Evolutionary conservation across 1,284 basidiomycete species (phyloP).

Genomic region (Malassezia slooffiae): DNA sequence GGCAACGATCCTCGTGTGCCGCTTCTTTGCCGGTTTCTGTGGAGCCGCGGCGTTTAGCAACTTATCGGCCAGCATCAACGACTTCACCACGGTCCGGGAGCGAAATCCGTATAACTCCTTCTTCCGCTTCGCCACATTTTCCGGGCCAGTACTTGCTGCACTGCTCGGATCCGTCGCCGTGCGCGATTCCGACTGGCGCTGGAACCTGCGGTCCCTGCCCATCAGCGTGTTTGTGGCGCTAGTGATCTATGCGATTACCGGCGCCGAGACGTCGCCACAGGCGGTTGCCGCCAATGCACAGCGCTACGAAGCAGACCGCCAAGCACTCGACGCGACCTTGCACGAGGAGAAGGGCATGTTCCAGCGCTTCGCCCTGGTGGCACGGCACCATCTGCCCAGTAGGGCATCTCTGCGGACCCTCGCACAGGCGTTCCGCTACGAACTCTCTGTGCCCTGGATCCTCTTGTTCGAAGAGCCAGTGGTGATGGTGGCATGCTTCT

Average conservation of each 20-base stretch:
- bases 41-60: slow-evolving; percentile 12
- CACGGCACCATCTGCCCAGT: background rate
- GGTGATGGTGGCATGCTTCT: slow-evolving; percentile 16
- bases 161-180: slow-evolving; percentile 13
- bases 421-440: background rate
- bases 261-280: slow-evolving; percentile 17
- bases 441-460: slow-evolving; percentile 9
- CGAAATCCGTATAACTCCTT: slow-evolving; percentile 14
- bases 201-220: slow-evolving; percentile 15
- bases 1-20: slow-evolving; percentile 7
- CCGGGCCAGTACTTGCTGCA: slow-evolving; percentile 13
- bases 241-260: slow-evolving; percentile 10
- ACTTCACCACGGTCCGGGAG: slow-evolving; percentile 19
- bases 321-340: too few species aligned
- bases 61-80: slow-evolving; percentile 16
- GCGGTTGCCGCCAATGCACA: too few species aligned
- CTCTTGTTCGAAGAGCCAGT: slow-evolving; percentile 17
- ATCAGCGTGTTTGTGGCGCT: slow-evolving; percentile 5
- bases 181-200: slow-evolving; percentile 12
- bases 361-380: too few species aligned
- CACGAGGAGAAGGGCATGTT: too few species aligned
- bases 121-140: slow-evolving; percentile 14
- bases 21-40: slow-evolving; percentile 11
- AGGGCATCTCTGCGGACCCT: background rate
- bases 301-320: too few species aligned